Evolutionary conservation across 129 eudicot species (phyloP), one percentile per base, ranked within the genome.

Genomic region (Deinandra increscens): DNA sequence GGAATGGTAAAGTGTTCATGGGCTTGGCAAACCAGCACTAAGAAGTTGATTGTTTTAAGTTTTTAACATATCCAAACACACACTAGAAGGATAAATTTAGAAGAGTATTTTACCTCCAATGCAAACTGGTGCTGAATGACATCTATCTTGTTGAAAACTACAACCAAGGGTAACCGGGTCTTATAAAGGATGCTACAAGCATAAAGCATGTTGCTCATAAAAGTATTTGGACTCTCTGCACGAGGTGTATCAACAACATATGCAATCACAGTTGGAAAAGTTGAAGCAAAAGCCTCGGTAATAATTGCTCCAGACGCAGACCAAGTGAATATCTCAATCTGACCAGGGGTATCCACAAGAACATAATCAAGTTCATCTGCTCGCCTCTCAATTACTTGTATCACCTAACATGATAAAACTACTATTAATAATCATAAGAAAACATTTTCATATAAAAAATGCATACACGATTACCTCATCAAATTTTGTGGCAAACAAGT

Each of bases 191-290:
- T 93, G 83, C 98, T 93, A 75, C 95, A 87, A 68, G 98, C 98
- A 85, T 93, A 93, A 31, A 93, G 88, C 98, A 93, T 93, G 73
- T 93, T 93, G 87, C 96, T 93, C 88, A 93, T 89, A 64, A 93
- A 93, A 60, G 98, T 93, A 66, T 81, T 79, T 64, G 98, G 98
- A 72, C 71, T 84, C 59, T 83, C 79, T 7, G 90, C 81, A 55
- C 98, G 96, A 63, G 98, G 98, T 20, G 98, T 93, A 81, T 93
- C 96, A 68, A 87, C 92, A 29, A 93, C 95, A 80, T 93, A 93
- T 0, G 96, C 83, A 36, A 93, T 70, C 37, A 93, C 92, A 1
- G 97, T 93, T 12, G 98, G 98, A 49, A 93, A 93, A 1, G 95
- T 89, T 22, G 96, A 93, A 53, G 98, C 98, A 81, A 93, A 93